A percentile compares a stretch with the other conserved stretches of the same genome.
Conservation (phyloP, 768 basidiomycete genomes). For the Mycena belliarum region DNA sequence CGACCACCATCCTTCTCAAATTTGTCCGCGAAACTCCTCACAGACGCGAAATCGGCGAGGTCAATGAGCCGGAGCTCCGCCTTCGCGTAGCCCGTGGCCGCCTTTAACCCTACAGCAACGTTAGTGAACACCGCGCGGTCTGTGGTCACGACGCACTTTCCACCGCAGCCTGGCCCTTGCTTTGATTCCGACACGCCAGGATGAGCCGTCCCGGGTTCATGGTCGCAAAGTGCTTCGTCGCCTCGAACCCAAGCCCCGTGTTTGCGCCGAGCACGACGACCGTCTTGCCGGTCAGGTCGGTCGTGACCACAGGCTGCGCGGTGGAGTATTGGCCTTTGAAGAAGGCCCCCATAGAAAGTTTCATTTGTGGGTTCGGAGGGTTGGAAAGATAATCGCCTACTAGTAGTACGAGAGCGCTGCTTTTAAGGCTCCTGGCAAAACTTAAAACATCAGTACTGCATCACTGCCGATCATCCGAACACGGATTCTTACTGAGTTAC, state of each 20-base stretch:
- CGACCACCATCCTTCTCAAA: conserved; percentile 16
- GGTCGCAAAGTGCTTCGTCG: conserved; percentile 9
- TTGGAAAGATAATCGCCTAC: no score
- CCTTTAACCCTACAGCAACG: conserved; percentile 23
- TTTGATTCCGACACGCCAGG: conserved; percentile 6
- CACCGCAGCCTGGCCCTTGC: conserved; percentile 7
- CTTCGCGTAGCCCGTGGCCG: conserved; percentile 23
- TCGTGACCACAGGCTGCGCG: background rate
- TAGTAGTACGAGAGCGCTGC: no score
- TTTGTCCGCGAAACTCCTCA: conserved; percentile 29
- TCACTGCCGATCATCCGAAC: no score
- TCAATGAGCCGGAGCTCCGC: conserved; percentile 34
- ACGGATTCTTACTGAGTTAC: no score
- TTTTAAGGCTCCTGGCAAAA: no score
- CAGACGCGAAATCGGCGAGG: conserved; percentile 29
- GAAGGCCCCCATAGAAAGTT: background rate
- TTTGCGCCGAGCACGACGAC: conserved; percentile 11
- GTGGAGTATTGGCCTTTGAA: background rate
- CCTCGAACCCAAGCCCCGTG: conserved; percentile 10
- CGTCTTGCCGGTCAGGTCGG: conserved; percentile 5
- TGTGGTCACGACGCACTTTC: background rate
- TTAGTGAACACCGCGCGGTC: background rate
- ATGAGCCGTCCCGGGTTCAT: conserved; percentile 14
- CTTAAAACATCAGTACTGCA: no score
- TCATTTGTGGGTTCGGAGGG: background rate